Conservation (phyloP, 345 rosid species). For the Fremontodendron californicum region DNA sequence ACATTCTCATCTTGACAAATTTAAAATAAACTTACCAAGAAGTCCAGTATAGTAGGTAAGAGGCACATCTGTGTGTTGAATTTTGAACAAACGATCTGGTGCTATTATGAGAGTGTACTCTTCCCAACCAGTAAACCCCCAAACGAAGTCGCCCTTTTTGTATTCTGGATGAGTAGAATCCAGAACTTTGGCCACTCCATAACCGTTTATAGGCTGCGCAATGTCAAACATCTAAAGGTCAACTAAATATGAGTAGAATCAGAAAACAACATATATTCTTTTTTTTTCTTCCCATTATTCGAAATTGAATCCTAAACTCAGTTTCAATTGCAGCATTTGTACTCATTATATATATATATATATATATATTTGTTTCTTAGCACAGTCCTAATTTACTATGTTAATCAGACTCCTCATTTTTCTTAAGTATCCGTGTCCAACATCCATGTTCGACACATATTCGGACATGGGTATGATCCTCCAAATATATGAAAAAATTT, state of each 20-base stretch:
- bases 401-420: no score
- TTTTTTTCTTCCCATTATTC: neutral
- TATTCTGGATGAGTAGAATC: constrained; percentile 49
- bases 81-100: constrained; percentile 37
- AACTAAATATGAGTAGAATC: neutral
- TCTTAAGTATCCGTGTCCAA: no score
- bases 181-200: constrained; percentile 54
- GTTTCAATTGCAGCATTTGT: neutral
- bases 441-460: no score
- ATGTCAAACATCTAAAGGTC: neutral
- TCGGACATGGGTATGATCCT: no score
- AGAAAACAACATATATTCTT: neutral
- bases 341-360: no score
- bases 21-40: constrained; percentile 37
- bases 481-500: no score
- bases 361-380: no score
- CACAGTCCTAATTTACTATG: no score
- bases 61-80: constrained; percentile 49
- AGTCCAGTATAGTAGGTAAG: constrained; percentile 63
- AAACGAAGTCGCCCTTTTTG: constrained; percentile 47
- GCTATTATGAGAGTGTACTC: constrained; percentile 48
- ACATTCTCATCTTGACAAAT: neutral
- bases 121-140: constrained; percentile 66
- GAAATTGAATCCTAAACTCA: neutral
- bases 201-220: constrained; percentile 48